A percentile compares a stretch with the other conserved stretches of the same genome.
Conservation (phyloP, 768 basidiomycete genomes). For the Xanthoconium purpureum region DNA sequence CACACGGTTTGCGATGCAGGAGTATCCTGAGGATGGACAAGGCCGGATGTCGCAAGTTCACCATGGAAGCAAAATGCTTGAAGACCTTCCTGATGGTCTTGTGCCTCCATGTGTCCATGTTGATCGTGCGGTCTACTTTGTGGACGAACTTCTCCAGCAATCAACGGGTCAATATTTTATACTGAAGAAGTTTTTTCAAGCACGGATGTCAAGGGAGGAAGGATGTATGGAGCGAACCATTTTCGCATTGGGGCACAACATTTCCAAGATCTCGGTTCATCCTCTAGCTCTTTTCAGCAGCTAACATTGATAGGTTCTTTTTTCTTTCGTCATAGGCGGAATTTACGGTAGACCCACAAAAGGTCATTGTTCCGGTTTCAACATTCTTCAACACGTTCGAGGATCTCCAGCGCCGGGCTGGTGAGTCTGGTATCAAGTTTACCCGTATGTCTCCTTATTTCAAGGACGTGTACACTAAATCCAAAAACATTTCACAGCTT, state of each 20-base stretch:
- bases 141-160: constrained; percentile 23
- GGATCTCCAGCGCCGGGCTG: constrained; percentile 6
- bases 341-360: constrained; percentile 7
- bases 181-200: constrained; percentile 12
- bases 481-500: neutral
- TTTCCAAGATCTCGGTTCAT: neutral
- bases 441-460: neutral
- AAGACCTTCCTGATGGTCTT: constrained; percentile 23
- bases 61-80: constrained; percentile 30
- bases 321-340: constrained; percentile 2
- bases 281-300: too few relatives aligned
- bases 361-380: neutral
- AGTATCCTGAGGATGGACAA: constrained; percentile 28
- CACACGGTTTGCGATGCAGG: constrained; percentile 19
- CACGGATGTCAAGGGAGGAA: neutral
- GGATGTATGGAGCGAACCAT: neutral
- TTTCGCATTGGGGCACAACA: constrained; percentile 5
- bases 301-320: too few relatives aligned
- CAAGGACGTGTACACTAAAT: neutral
- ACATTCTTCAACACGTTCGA: neutral
- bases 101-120: constrained; percentile 25
- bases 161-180: constrained; percentile 10
- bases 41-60: neutral
- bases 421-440: neutral
- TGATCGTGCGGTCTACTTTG: constrained; percentile 18